Evolutionary conservation across 148 eudicot species (phyloP).

Genomic region (Arbutus unedo): DNA sequence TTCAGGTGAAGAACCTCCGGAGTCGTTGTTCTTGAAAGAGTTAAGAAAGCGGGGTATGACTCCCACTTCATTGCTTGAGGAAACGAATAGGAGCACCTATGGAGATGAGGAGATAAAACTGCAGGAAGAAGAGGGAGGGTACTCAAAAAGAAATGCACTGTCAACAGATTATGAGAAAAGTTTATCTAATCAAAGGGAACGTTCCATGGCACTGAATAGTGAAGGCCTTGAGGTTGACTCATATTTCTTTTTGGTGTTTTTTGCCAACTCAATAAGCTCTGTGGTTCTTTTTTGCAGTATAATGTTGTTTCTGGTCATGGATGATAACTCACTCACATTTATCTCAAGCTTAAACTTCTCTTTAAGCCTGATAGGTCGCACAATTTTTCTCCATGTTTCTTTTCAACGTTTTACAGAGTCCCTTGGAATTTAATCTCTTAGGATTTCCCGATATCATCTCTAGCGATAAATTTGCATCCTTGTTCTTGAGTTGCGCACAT

Average conservation of each 20-base stretch:
- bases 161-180: conserved; percentile 52
- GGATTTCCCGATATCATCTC: no score
- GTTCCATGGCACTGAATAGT: conserved; percentile 87
- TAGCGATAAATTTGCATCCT: not conserved
- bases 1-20: conserved; percentile 92
- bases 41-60: conserved; percentile 76
- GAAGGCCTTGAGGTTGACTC: conserved; percentile 90
- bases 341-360: not conserved
- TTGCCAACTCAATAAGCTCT: not conserved
- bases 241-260: not conserved
- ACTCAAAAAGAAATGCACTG: conserved; percentile 52
- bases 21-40: conserved; percentile 96
- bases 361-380: no score
- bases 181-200: conserved; percentile 77
- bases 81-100: conserved; percentile 42
- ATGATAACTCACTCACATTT: not conserved
- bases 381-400: not conserved
- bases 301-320: not conserved
- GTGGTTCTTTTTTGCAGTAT: not conserved
- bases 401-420: not conserved
- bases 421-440: not conserved
- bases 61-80: conserved; percentile 88
- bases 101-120: conserved; percentile 52
- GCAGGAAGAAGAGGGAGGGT: conserved; percentile 58
- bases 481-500: not conserved